Conservation (phyloP, 306 rosid species). For the Dryas octopetala region DNA sequence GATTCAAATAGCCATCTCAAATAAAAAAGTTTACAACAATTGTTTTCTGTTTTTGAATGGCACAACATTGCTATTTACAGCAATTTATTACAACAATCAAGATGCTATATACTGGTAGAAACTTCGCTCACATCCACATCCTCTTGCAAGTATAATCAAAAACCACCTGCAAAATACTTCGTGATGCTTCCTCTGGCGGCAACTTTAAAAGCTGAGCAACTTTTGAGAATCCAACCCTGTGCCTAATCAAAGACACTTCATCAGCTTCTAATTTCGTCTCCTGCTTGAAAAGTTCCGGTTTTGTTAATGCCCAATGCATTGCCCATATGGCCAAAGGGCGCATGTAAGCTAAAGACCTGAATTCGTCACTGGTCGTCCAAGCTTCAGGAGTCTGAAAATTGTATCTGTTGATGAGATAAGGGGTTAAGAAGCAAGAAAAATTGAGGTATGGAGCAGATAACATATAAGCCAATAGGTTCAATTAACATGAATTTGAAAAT, state of each 20-base stretch:
- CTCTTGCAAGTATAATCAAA: slow-evolving; percentile 76
- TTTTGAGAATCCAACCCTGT: slow-evolving; percentile 58
- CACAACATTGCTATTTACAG: neutral
- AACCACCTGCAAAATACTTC: slow-evolving; percentile 60
- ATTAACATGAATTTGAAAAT: neutral
- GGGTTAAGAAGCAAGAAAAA: slow-evolving; percentile 19
- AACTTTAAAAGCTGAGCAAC: slow-evolving; percentile 73
- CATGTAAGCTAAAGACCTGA: slow-evolving; percentile 80
- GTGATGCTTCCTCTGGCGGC: slow-evolving; percentile 48
- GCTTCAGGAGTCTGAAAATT: slow-evolving; percentile 95
- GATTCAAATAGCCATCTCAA: neutral
- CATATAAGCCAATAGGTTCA: neutral
- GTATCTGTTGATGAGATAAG: slow-evolving; percentile 52
- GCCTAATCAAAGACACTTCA: slow-evolving; percentile 42
- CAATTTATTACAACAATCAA: neutral
- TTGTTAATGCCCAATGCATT: slow-evolving; percentile 89
- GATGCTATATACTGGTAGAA: neutral
- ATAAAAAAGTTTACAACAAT: neutral
- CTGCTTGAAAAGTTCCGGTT: slow-evolving; percentile 30
- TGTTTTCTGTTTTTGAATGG: neutral
- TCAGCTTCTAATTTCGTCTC: slow-evolving; percentile 43
- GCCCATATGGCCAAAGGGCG: slow-evolving; percentile 98
- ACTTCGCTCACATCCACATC: slow-evolving; percentile 28
- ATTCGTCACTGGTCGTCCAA: slow-evolving; percentile 64
- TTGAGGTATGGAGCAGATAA: neutral